phyloP scores from a whole-genome alignment of 331 rosid species.

The Acacia concinna region DNA sequence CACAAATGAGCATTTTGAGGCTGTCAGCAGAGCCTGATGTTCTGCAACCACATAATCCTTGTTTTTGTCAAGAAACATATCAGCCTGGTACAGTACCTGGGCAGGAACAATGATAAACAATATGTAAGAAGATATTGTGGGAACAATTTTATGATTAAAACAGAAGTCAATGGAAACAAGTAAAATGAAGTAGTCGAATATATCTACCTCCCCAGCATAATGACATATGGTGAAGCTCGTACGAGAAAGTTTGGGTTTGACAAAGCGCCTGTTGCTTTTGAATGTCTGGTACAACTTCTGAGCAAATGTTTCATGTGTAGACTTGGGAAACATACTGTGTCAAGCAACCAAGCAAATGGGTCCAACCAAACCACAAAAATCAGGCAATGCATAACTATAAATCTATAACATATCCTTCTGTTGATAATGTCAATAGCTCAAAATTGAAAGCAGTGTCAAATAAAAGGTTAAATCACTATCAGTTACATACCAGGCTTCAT shows the following conservation, averaged over 20 bases:
- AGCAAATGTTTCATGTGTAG: slow-evolving; percentile 78
- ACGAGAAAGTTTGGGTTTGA: slow-evolving; percentile 80
- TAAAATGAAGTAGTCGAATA: slow-evolving; percentile 13
- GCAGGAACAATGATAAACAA: slow-evolving; percentile 10
- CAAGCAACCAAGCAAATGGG: slow-evolving; percentile 33
- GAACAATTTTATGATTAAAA: background rate
- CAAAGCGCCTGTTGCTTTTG: slow-evolving; percentile 69
- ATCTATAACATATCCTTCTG: background rate
- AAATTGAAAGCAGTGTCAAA: slow-evolving; percentile 7
- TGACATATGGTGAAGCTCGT: slow-evolving; percentile 73
- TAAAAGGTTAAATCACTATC: slow-evolving; percentile 6
- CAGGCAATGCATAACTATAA: slow-evolving; percentile 14
- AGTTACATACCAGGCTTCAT: slow-evolving; percentile 75
- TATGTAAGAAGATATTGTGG: background rate
- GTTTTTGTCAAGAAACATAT: slow-evolving; percentile 77
- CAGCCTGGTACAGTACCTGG: slow-evolving; percentile 69
- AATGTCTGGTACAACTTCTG: slow-evolving; percentile 79
- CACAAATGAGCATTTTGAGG: slow-evolving; percentile 66
- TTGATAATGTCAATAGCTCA: slow-evolving; percentile 6
- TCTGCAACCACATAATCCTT: slow-evolving; percentile 83
- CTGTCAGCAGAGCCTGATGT: slow-evolving; percentile 68
- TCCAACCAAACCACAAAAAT: slow-evolving; percentile 23
- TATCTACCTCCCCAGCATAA: slow-evolving; percentile 76
- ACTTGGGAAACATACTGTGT: slow-evolving; percentile 78
- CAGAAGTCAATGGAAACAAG: background rate